phyloP scores from a whole-genome alignment of 352 stramenopile species.

The Albugo laibachii region DNA sequence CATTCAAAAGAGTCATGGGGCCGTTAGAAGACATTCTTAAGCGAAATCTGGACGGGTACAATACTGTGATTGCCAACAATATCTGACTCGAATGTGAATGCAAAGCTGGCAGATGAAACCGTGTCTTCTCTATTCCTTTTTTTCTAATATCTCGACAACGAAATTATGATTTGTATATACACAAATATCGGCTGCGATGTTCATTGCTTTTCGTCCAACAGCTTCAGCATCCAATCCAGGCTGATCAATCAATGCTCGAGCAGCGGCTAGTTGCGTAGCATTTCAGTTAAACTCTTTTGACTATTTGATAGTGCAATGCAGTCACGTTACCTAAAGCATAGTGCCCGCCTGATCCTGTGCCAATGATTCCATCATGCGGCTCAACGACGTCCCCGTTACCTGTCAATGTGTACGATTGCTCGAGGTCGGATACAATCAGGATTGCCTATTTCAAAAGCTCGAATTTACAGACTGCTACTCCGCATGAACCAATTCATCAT shows the following conservation, averaged over 20 bases:
- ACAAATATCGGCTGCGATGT: constrained; percentile 95
- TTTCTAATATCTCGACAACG: constrained; percentile 81
- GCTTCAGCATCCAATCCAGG: constrained; percentile 86
- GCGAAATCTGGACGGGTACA: constrained; percentile 84
- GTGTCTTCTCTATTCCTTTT: neutral
- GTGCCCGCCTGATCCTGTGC: constrained; percentile 83
- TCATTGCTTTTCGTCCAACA: constrained; percentile 85
- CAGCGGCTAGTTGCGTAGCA: constrained; percentile 55
- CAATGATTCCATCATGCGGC: constrained; percentile 91
- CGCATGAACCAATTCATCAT: neutral
- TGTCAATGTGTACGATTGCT: constrained; percentile 93
- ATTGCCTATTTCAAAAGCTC: constrained; percentile 17
- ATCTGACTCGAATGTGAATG: constrained; percentile 25
- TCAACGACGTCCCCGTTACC: constrained; percentile 97
- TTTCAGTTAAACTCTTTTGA: neutral
- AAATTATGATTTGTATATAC: constrained; percentile 98
- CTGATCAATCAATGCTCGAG: constrained; percentile 89
- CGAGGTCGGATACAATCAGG: constrained; percentile 90
- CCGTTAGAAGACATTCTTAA: constrained; percentile 56
- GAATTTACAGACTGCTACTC: constrained; percentile 1
- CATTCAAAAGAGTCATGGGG: constrained; percentile 76
- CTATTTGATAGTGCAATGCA: constrained; percentile 2
- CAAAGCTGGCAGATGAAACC: neutral
- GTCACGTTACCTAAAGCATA: constrained; percentile 83
- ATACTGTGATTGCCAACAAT: constrained; percentile 77